Evolutionary conservation across 768 basidiomycete species (phyloP).

Genomic region (Tulasnella sp.): DNA sequence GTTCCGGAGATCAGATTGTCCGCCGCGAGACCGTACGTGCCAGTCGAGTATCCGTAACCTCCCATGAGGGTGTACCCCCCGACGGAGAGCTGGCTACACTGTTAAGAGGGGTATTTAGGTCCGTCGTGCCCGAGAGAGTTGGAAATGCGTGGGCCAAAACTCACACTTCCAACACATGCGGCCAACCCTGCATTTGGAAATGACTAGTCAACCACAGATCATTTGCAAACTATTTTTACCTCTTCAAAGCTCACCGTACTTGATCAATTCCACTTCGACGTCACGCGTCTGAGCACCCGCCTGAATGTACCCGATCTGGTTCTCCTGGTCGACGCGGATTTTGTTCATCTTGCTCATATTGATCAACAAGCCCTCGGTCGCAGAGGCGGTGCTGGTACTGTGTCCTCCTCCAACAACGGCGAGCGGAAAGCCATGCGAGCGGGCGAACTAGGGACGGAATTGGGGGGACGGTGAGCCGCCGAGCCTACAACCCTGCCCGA

Average conservation of each 20-base stretch:
- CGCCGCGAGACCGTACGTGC: constrained; percentile 20
- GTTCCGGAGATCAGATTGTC: constrained; percentile 21
- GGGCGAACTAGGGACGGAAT: constrained; percentile 1
- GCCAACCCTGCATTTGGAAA: not conserved
- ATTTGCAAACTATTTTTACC: not conserved
- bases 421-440: not conserved
- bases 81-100: constrained; percentile 20
- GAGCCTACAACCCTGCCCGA: too few species aligned
- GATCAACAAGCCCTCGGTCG: constrained; percentile 29
- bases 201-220: not conserved
- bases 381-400: constrained; percentile 16
- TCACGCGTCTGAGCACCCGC: constrained; percentile 25
- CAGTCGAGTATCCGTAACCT: constrained; percentile 14
- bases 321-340: constrained; percentile 23
- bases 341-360: constrained; percentile 26
- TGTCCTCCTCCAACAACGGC: constrained; percentile 30
- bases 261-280: constrained; percentile 26
- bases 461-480: too few species aligned
- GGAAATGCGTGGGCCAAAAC: not conserved
- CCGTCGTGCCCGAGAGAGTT: too few species aligned
- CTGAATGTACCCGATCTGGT: constrained; percentile 24
- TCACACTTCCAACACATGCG: constrained; percentile 9
- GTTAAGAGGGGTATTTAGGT: not conserved
- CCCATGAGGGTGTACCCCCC: not conserved
- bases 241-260: constrained; percentile 20